phyloP scores from a whole-genome alignment of 805 yeast genomes.

The Starmerella powellii region DNA sequence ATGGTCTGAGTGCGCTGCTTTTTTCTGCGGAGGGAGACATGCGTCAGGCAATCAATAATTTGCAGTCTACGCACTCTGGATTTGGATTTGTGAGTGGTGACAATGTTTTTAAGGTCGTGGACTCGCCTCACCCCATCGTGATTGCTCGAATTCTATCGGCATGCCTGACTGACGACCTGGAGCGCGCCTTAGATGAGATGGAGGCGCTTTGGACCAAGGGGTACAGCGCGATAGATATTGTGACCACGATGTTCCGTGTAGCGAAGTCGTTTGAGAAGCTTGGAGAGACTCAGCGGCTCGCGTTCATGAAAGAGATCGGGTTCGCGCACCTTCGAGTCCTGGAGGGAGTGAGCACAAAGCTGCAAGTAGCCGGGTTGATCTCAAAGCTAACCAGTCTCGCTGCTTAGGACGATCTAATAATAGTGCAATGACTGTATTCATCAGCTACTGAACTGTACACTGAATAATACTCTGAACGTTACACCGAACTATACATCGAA shows the following conservation, averaged over 20 bases:
- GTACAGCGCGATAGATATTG: constrained; percentile 84
- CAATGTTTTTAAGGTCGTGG: constrained; percentile 90
- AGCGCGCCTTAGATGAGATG: constrained; percentile 52
- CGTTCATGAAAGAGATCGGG: constrained; percentile 76
- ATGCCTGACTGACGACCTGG: constrained; percentile 37
- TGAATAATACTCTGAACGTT: not conserved
- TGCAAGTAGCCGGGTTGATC: constrained; percentile 75
- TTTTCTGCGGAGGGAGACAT: constrained; percentile 97
- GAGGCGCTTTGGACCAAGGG: constrained; percentile 76
- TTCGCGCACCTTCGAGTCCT: constrained; percentile 81
- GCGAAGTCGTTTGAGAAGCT: constrained; percentile 61
- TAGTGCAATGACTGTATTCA: not conserved
- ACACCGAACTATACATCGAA: too few species aligned
- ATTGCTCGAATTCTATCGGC: constrained; percentile 55
- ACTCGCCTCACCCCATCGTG: constrained; percentile 87
- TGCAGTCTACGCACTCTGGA: constrained; percentile 90
- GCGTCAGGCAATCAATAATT: constrained; percentile 93
- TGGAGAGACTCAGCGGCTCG: constrained; percentile 57
- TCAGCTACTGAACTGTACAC: too few species aligned
- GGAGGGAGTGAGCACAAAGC: constrained; percentile 81
- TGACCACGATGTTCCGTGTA: constrained; percentile 80
- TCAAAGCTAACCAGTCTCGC: constrained; percentile 36
- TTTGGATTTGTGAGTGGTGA: constrained; percentile 82
- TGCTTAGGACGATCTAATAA: not conserved
- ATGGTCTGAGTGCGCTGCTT: constrained; percentile 82